Evolutionary conservation across 176 grass and related monocot species (phyloP).

Genomic region (Puccinellia tenuiflora): DNA sequence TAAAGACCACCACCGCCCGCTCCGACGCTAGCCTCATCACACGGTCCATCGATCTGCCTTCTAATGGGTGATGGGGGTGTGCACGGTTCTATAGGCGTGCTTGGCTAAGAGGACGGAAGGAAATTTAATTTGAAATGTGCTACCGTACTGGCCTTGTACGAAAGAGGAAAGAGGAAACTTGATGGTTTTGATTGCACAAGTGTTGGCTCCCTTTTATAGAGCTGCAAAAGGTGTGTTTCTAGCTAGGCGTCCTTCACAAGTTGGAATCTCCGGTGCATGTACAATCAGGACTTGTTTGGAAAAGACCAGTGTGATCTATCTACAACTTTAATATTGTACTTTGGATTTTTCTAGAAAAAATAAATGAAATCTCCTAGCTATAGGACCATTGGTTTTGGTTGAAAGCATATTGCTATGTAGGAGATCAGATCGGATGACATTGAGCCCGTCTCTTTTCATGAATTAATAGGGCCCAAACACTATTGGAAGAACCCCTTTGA

Average conservation of each 20-base stretch:
- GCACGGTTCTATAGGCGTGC: background rate
- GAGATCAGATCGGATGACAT: background rate
- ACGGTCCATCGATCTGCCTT: conserved; percentile 42
- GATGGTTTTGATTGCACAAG: conserved; percentile 6
- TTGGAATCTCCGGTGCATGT: background rate
- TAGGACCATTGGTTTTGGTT: background rate
- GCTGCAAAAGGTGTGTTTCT: background rate
- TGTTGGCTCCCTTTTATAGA: conserved; percentile 30
- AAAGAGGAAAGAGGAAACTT: background rate
- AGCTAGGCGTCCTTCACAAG: background rate
- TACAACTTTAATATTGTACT: background rate
- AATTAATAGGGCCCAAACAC: background rate
- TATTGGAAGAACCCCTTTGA: background rate
- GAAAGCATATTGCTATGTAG: background rate
- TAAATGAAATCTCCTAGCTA: background rate
- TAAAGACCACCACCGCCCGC: conserved; percentile 79
- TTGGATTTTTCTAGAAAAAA: background rate
- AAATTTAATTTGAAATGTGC: background rate
- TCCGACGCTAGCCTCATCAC: conserved; percentile 56
- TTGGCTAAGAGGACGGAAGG: background rate
- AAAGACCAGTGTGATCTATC: conserved; percentile 11
- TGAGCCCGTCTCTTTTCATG: background rate
- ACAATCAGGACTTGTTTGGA: background rate
- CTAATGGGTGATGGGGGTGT: background rate
- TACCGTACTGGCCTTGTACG: background rate